Evolutionary conservation across 768 basidiomycete species (phyloP), one percentile per base, ranked within the genome.

Genomic region (Exsudoporus frostii): DNA sequence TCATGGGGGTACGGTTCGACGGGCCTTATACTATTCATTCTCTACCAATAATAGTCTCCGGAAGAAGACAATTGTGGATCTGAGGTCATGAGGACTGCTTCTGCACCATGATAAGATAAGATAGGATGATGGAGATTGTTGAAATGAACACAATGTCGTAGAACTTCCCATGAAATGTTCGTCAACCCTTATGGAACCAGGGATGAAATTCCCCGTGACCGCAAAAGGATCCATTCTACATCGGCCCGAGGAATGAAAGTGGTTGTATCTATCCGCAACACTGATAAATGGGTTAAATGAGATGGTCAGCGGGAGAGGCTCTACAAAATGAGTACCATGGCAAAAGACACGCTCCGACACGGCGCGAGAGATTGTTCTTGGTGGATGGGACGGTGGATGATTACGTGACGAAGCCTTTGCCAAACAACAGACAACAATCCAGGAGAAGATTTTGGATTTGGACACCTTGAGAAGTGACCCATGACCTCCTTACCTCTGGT

Each of bases 401-500:
- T 45, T 32, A 45, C 5, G 32, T 48, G 37, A 29, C 6, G 2
- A 40, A 29, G 36, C 8, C 13, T 43, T 50, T 32, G 42, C 41
- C 53, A 65, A 65, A 67, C 17, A 67, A 29, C 5, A 14, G 17
- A 54, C 50, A 65, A 65, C 47, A 64, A 43, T n/a, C 5, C 9
- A 13, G 44, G 22, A 25, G 27, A 45, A 50, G 48, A 62, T 43
- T 56, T 62, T 29, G 22, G n/a, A 27, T 46, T 51, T 19, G 40
- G 7, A 25, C 11, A 37, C 33, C 17, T 41, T n/a, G 29, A 29
- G 44, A 19, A 47, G 49, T 13, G 8, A 55, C 10, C 19, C 32
- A 68, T 69, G 67, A 54, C 51, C 48, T 42, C 58, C 4, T 52
- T 66, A 14, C 68, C 76, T 50, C 57, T 78, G 46, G 76, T 83